phyloP scores from a whole-genome alignment of 2,329 filamentous ascomycete genomes.

The Alternaria brassicicola region DNA sequence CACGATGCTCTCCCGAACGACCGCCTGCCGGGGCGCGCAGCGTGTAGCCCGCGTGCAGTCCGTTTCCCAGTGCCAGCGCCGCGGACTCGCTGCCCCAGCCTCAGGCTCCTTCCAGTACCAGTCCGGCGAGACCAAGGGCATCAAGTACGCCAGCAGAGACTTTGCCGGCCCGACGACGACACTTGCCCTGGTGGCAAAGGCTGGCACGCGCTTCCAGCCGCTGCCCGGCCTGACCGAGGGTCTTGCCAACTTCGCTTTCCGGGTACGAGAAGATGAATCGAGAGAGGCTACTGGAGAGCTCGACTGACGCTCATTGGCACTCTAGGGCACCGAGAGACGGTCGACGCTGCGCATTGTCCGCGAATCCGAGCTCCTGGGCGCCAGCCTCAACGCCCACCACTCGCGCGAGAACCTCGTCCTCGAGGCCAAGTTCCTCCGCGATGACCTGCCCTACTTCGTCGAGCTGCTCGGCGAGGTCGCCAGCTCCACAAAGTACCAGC shows the following conservation, averaged over 20 bases:
- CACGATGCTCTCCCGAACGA: constrained; percentile 71
- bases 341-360: constrained; percentile 91
- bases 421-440: constrained; percentile 91
- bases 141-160: constrained; percentile 94
- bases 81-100: constrained; percentile 70
- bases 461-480: constrained; percentile 94
- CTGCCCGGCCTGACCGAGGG: constrained; percentile 88
- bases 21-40: constrained; percentile 68
- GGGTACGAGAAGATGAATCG: constrained; percentile 62
- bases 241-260: constrained; percentile 95
- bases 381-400: constrained; percentile 85
- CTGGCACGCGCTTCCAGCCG: constrained; percentile 90
- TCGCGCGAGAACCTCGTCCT: constrained; percentile 92
- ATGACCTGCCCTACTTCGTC: constrained; percentile 96
- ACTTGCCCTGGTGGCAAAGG: constrained; percentile 90
- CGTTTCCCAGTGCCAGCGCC: constrained; percentile 61
- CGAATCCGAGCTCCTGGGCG: constrained; percentile 93
- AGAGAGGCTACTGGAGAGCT: constrained; percentile 1
- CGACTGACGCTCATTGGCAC: constrained; percentile 38
- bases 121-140: constrained; percentile 79
- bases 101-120: constrained; percentile 85
- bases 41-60: constrained; percentile 65
- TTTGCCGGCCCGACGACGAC: constrained; percentile 86
- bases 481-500: constrained; percentile 82
- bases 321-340: constrained; percentile 83